A percentile compares a stretch with the other conserved stretches of the same genome.
Conservation (phyloP, 2,329 filamentous ascomycete genomes). For the Sporothrix humicola region DNA sequence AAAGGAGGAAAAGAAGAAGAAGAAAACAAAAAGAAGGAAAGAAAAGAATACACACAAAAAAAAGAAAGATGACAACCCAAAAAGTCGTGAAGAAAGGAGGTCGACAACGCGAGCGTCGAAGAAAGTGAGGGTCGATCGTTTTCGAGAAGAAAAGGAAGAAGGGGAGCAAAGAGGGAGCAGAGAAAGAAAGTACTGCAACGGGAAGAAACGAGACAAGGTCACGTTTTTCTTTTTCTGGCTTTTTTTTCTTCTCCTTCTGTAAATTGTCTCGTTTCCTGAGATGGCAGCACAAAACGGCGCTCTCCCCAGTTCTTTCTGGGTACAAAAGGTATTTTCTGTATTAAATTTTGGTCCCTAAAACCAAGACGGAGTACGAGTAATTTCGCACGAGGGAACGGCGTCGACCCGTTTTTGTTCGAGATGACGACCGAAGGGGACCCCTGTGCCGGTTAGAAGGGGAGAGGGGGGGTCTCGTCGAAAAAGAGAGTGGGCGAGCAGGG, state of each 20-base stretch:
- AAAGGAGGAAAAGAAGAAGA: constrained; percentile 3
- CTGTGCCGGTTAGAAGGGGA: constrained; percentile 27
- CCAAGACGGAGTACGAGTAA: constrained; percentile 28
- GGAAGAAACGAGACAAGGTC: constrained; percentile 19
- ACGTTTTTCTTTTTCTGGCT: constrained; percentile 14
- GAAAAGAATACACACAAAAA: constrained; percentile 23
- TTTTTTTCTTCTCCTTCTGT: no score
- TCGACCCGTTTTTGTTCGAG: constrained; percentile 32
- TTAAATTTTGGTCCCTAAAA: constrained; percentile 22
- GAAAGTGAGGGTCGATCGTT: constrained; percentile 25
- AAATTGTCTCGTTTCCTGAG: background rate
- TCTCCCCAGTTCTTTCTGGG: constrained; percentile 13
- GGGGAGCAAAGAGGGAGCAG: no score
- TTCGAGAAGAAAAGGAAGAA: constrained; percentile 6
- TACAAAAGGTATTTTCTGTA: background rate
- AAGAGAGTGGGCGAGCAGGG: constrained; percentile 18
- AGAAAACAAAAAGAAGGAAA: background rate
- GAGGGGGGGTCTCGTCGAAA: constrained; percentile 9
- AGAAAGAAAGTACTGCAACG: background rate
- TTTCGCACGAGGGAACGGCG: constrained; percentile 29
- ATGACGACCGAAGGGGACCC: constrained; percentile 24
- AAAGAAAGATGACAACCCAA: constrained; percentile 28
- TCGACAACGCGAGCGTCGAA: constrained; percentile 10
- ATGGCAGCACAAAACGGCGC: background rate
- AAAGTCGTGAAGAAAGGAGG: constrained; percentile 17